Evolutionary conservation across 305 asterid genomes (phyloP).

Genomic region (Fraxinus sp.): DNA sequence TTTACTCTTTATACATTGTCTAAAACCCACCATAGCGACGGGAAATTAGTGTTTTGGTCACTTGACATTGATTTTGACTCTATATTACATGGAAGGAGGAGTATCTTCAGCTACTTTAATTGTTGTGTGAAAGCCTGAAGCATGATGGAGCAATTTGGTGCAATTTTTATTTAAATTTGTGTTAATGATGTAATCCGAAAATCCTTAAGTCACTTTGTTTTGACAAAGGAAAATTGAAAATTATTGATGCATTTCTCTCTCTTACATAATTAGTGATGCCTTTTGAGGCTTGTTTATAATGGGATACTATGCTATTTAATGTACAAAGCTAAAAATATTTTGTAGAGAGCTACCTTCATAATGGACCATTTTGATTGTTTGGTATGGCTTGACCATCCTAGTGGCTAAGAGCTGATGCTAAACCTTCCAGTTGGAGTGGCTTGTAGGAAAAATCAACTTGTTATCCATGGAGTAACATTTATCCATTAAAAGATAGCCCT

Average conservation of each 20-base stretch:
- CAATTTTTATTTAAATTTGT: slow-evolving; percentile 14
- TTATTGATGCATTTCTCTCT: neutral
- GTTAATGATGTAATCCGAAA: neutral
- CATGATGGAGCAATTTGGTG: slow-evolving; percentile 4
- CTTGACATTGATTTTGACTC: neutral
- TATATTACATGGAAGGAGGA: slow-evolving; percentile 61
- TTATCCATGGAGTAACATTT: neutral
- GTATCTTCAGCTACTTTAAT: slow-evolving; percentile 78
- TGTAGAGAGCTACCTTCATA: neutral
- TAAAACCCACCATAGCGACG: neutral
- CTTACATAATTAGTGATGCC: neutral
- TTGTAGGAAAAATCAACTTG: neutral
- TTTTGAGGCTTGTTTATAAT: neutral
- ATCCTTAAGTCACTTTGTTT: neutral
- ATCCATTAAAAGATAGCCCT: neutral
- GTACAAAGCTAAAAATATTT: neutral
- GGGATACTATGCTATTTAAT: neutral
- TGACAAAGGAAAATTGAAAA: neutral
- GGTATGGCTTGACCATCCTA: neutral
- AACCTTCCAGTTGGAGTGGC: neutral
- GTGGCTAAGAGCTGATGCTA: neutral
- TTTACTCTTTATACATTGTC: too few species aligned
- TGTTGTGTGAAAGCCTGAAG: slow-evolving; percentile 70
- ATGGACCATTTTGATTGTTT: neutral
- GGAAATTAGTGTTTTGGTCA: neutral